These are phyloP conservation scores for Sarocladiaceae sp. DNA, from an alignment of 2,329 filamentous ascomycete genomes.

Conservation along the genomic window DNA sequence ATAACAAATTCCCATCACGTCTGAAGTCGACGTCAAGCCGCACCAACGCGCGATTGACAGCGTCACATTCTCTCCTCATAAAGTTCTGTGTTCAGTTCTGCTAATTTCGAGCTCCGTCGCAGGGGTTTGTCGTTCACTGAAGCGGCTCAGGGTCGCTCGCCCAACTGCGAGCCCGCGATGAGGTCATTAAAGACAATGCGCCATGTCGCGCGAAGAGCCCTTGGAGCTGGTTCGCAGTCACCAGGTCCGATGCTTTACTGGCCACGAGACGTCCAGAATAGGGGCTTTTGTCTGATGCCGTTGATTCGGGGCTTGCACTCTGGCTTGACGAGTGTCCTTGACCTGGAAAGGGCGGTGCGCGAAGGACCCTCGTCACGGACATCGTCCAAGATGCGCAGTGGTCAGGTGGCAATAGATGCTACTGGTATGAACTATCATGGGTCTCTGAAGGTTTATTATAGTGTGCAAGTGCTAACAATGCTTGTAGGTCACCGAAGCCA, in stretches of 20 bases:
- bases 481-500: neutral
- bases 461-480: neutral
- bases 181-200: neutral
- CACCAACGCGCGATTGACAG: neutral
- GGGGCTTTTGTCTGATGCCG: constrained; percentile 3
- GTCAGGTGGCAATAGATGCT: neutral
- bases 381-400: neutral
- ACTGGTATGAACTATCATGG: constrained; percentile 1
- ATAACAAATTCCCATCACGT: neutral
- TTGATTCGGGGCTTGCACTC: constrained; percentile 5
- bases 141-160: neutral
- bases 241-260: neutral
- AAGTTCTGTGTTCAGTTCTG: neutral
- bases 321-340: neutral
- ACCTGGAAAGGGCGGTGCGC: neutral
- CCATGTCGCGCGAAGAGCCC: neutral
- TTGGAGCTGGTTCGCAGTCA: neutral
- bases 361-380: neutral
- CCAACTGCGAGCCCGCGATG: neutral
- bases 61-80: neutral
- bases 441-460: neutral
- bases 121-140: neutral
- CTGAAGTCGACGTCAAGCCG: neutral
- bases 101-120: neutral
- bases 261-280: neutral